Percentiles rank a stretch among this genome's conserved stretches.
These are phyloP conservation scores for Mycena pura DNA, from an alignment of 768 basidiomycete genomes.

Conservation along the genomic window DNA sequence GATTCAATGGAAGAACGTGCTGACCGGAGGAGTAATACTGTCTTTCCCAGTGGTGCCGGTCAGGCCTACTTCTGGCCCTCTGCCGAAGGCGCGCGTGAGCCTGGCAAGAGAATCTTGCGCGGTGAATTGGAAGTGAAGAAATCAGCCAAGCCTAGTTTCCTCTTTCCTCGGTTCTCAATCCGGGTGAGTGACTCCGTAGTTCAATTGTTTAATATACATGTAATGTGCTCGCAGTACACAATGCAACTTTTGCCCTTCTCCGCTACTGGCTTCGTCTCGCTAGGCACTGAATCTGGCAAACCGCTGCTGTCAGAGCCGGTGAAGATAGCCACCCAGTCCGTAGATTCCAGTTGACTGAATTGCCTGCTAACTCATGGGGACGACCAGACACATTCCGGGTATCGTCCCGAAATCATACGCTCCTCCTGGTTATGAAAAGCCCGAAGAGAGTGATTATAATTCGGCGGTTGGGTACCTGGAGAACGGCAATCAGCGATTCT, in stretches of 20 bases:
- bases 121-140: constrained; percentile 61
- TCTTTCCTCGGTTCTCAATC: constrained; percentile 50
- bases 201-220: too few species aligned
- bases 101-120: constrained; percentile 44
- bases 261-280: constrained; percentile 48
- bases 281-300: constrained; percentile 9
- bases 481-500: constrained; percentile 63
- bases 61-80: constrained; percentile 59
- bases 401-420: constrained; percentile 50
- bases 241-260: constrained; percentile 51
- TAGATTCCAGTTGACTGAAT: neutral
- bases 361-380: neutral
- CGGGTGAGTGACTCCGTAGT: constrained; percentile 53
- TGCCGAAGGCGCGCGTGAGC: constrained; percentile 37
- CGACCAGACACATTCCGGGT: constrained; percentile 44
- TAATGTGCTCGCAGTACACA: too few species aligned
- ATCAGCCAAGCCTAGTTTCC: constrained; percentile 48
- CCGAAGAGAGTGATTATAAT: constrained; percentile 55
- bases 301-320: constrained; percentile 48
- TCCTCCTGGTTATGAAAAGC: constrained; percentile 58
- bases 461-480: constrained; percentile 58
- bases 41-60: constrained; percentile 49
- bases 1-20: constrained; percentile 50
- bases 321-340: constrained; percentile 39
- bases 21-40: constrained; percentile 51